Evolutionary conservation across 495 filamentous ascomycete species (phyloP).

Genomic region (Monascus purpureus): DNA sequence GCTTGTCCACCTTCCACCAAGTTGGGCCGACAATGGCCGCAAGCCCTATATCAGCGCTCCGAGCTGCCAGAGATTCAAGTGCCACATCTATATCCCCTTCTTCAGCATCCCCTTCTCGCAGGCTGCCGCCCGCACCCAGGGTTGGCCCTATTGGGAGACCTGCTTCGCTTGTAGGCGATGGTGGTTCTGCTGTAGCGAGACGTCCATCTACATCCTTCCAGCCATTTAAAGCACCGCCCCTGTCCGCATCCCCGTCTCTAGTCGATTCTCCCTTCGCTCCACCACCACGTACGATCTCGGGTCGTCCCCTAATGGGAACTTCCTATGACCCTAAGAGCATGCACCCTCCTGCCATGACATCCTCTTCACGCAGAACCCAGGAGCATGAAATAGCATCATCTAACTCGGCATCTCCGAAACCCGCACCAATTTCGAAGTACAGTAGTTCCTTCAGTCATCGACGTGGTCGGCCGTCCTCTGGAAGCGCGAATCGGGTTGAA

Average conservation of each 20-base stretch:
- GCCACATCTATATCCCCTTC: conserved; percentile 28
- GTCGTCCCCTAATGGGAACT: conserved; percentile 36
- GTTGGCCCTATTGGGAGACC: conserved; percentile 45
- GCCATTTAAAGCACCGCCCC: conserved; percentile 86
- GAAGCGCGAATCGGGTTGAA: conserved; percentile 54
- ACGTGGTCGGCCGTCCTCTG: conserved; percentile 58
- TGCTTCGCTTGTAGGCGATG: conserved; percentile 42
- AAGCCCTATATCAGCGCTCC: conserved; percentile 77
- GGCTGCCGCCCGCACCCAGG: conserved; percentile 43
- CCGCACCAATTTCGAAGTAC: conserved; percentile 53
- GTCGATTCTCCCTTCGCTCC: conserved; percentile 34
- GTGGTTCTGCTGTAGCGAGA: conserved; percentile 38
- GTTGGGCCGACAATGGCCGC: conserved; percentile 57
- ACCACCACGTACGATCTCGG: conserved; percentile 50
- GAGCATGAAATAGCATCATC: conserved; percentile 48
- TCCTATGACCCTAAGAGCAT: conserved; percentile 49
- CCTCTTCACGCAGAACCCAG: conserved; percentile 24
- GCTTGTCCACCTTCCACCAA: conserved; percentile 84
- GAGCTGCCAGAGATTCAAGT: conserved; percentile 45
- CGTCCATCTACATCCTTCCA: conserved; percentile 87
- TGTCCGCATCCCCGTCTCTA: conserved; percentile 75
- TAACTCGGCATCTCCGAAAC: conserved; percentile 58
- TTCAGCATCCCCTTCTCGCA: conserved; percentile 46
- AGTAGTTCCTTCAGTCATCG: conserved; percentile 84
- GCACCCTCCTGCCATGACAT: conserved; percentile 40